phyloP scores from a whole-genome alignment of 1,284 basidiomycete genomes.

The Austroboletus olivaceoglutinosus region DNA sequence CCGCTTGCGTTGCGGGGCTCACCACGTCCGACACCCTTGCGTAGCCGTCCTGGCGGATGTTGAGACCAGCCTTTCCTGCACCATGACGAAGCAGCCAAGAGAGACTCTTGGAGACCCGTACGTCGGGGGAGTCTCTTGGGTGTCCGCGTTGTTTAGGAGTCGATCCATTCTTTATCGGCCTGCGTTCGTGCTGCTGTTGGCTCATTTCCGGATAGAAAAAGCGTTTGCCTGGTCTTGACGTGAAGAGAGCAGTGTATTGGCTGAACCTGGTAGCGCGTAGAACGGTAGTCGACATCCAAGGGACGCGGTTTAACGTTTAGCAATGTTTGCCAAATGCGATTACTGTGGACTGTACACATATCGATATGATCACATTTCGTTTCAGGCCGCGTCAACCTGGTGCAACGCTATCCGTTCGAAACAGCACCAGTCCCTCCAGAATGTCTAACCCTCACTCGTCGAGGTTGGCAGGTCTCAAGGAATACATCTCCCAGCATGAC shows the following conservation, averaged over 20 bases:
- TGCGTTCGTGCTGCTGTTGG: conserved; percentile 5
- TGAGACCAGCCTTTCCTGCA: conserved; percentile 56
- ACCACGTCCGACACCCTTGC: conserved; percentile 62
- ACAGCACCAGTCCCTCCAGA: conserved; percentile 30
- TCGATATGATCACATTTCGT: conserved; percentile 7
- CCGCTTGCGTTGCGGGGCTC: conserved; percentile 20
- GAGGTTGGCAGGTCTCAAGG: conserved; percentile 40
- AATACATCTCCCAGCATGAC: conserved; percentile 42
- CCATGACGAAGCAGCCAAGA: conserved; percentile 73
- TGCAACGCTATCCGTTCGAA: neutral
- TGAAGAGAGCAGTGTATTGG: neutral
- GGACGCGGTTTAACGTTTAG: neutral
- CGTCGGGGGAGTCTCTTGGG: conserved; percentile 22
- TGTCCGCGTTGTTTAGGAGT: conserved; percentile 27
- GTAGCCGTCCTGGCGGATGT: conserved; percentile 66
- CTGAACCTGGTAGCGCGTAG: neutral
- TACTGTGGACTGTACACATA: neutral
- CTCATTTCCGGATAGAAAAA: conserved; percentile 13
- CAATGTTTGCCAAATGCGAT: conserved; percentile 2
- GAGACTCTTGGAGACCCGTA: conserved; percentile 55
- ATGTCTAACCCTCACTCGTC: conserved; percentile 35
- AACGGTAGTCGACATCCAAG: conserved; percentile 8
- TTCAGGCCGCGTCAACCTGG: conserved; percentile 5
- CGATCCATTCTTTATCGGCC: conserved; percentile 12
- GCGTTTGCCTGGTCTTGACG: neutral